Conservation (phyloP, 2,329 filamentous ascomycete species). For the Claviceps citrina region DNA sequence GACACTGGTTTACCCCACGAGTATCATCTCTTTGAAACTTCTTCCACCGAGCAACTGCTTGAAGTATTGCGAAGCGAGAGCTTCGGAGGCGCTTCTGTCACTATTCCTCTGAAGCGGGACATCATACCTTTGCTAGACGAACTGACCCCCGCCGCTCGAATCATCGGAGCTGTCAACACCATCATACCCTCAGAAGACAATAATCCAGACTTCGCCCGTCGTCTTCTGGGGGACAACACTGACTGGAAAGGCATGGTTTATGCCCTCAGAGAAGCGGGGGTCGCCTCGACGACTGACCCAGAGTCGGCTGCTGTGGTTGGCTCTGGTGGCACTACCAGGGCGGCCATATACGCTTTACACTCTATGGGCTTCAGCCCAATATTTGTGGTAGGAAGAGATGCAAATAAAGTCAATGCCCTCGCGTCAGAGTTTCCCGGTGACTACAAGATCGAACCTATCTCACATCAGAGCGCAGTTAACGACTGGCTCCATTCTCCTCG, state of each 20-base stretch:
- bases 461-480: slow-evolving; percentile 30
- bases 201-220: slow-evolving; percentile 25
- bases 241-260: slow-evolving; percentile 89
- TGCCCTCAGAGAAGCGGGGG: slow-evolving; percentile 55
- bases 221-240: slow-evolving; percentile 76
- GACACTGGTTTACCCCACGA: slow-evolving; percentile 66
- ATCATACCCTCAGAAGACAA: slow-evolving; percentile 45
- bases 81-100: slow-evolving; percentile 90
- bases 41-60: slow-evolving; percentile 42
- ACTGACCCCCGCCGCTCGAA: slow-evolving; percentile 59
- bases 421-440: slow-evolving; percentile 55
- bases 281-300: slow-evolving; percentile 23
- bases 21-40: slow-evolving; percentile 67
- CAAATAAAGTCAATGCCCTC: slow-evolving; percentile 51
- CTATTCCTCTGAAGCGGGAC: slow-evolving; percentile 85
- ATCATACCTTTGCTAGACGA: slow-evolving; percentile 70
- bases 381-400: slow-evolving; percentile 69
- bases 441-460: slow-evolving; percentile 56
- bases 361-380: slow-evolving; percentile 72
- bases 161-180: slow-evolving; percentile 90
- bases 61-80: slow-evolving; percentile 51
- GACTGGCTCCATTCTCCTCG: slow-evolving; percentile 33
- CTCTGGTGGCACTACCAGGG: slow-evolving; percentile 79
- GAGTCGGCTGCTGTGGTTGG: slow-evolving; percentile 66
- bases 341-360: slow-evolving; percentile 77